Evolutionary conservation across 2,329 filamentous ascomycete species (phyloP), one percentile per base, ranked within the genome.

Genomic region (Hymenoscyphus fructigenus): DNA sequence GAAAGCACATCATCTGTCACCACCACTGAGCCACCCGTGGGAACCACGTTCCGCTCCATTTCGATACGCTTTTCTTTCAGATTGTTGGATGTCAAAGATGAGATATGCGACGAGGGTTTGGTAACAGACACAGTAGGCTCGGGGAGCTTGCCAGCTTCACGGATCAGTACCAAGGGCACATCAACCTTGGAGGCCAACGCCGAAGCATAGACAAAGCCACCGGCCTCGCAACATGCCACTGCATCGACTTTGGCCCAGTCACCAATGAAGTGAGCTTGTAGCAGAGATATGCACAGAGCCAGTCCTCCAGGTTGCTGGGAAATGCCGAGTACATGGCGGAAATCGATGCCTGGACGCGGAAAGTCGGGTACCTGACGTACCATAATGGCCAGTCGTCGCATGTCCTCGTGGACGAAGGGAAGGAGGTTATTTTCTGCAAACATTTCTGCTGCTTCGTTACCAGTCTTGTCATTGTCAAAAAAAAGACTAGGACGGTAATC

Each of bases 241-340:
- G 71, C 77, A 62, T 78, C 73, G 26, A 87, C 68, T 57, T 78
- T 74, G 2, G 67, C 32, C 85, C 83, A 87, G 66, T 81, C 73
- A 28, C 79, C 79, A 0, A 61, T 53, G 67, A 84, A 84, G 61
- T 80, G 79, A 3, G 67, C 68, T 72, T 79, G 73, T 7, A 88
- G 72, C 41, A 89, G 75, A 69, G 78, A 79, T 0, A 79, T 79
- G 74, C 84, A 86, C 5, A 88, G 71, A 5, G 67, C 58, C 29
- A 88, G 72, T 5, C 86, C 86, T 57, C 78, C 79, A 0, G 76
- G 79, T 57, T 82, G 79, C 72, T 88, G 80, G 29, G 78, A 67
- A 65, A 89, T 85, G 69, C 77, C 77, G 57, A 89, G 82, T 1
- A 89, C 79, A 65, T 89, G 84, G 59, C 81, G 84, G 72, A 88